Conservation (phyloP, 2,329 filamentous ascomycete genomes). For the Emergomyces pasteurianus region DNA sequence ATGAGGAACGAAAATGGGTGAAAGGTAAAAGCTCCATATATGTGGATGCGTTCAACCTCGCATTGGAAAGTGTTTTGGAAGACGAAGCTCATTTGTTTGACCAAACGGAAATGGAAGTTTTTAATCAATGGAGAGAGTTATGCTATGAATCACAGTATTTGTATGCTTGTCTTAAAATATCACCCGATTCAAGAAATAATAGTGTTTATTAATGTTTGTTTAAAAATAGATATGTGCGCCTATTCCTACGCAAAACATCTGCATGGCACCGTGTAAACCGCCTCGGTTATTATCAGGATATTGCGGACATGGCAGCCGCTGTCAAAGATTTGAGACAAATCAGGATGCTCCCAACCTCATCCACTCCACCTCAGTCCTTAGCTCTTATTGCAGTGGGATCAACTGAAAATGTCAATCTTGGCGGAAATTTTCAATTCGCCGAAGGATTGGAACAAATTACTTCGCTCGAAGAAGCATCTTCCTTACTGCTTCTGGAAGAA, state of each 20-base stretch:
- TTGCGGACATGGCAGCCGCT: slow-evolving; percentile 58
- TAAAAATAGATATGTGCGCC: slow-evolving; percentile 61
- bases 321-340: slow-evolving; percentile 51
- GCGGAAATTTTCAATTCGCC: slow-evolving; percentile 59
- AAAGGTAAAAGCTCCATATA: slow-evolving; percentile 81
- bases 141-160: slow-evolving; percentile 83
- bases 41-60: slow-evolving; percentile 91
- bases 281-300: slow-evolving; percentile 70
- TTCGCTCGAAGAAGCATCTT: slow-evolving; percentile 70
- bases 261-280: slow-evolving; percentile 77
- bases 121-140: slow-evolving; percentile 60
- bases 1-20: slow-evolving; percentile 48
- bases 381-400: slow-evolving; percentile 37
- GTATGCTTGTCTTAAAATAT: slow-evolving; percentile 38
- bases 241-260: slow-evolving; percentile 85
- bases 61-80: slow-evolving; percentile 75
- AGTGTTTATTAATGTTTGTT: slow-evolving; percentile 5
- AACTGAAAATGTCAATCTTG: slow-evolving; percentile 39
- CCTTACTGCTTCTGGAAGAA: slow-evolving; percentile 74
- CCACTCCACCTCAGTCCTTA: slow-evolving; percentile 20
- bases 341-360: slow-evolving; percentile 43
- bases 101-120: slow-evolving; percentile 63
- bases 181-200: not conserved
- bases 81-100: slow-evolving; percentile 85
- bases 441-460: slow-evolving; percentile 66